Percentiles rank a stretch among this genome's conserved stretches.
phyloP scores from a whole-genome alignment of 352 stramenopile species.

The Phytophthora tentaculata region DNA sequence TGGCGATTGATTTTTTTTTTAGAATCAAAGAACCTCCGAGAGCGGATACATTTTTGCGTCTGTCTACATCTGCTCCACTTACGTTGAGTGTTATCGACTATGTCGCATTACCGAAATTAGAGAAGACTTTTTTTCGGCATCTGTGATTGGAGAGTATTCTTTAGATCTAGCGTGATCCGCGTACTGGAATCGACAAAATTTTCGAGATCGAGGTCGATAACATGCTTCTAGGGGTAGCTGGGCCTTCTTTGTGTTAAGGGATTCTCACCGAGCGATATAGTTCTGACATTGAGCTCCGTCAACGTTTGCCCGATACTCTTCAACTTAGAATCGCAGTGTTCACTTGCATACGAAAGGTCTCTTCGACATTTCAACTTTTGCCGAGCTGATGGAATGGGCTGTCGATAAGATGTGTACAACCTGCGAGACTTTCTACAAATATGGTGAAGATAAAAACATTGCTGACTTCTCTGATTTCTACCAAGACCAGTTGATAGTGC shows the following conservation, averaged over 20 bases:
- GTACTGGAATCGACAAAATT: not conserved
- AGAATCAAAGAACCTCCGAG: too few species aligned
- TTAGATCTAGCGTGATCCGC: not conserved
- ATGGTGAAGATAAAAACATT: not conserved
- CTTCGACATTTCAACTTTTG: not conserved
- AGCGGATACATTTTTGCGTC: too few species aligned
- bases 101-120: not conserved
- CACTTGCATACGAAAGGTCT: not conserved
- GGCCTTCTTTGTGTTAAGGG: not conserved
- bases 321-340: not conserved
- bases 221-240: not conserved
- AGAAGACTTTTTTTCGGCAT: not conserved
- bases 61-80: not conserved
- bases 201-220: not conserved
- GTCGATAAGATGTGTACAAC: constrained; percentile 1
- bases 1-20: too few species aligned
- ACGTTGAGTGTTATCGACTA: not conserved
- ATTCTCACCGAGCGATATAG: not conserved
- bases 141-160: not conserved
- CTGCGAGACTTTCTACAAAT: not conserved
- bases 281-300: not conserved
- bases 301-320: not conserved
- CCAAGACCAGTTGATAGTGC: not conserved
- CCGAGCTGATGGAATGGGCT: not conserved
- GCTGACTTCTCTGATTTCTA: not conserved